phyloP scores from a whole-genome alignment of 331 rosid genomes.

The Rosa hybrid region DNA sequence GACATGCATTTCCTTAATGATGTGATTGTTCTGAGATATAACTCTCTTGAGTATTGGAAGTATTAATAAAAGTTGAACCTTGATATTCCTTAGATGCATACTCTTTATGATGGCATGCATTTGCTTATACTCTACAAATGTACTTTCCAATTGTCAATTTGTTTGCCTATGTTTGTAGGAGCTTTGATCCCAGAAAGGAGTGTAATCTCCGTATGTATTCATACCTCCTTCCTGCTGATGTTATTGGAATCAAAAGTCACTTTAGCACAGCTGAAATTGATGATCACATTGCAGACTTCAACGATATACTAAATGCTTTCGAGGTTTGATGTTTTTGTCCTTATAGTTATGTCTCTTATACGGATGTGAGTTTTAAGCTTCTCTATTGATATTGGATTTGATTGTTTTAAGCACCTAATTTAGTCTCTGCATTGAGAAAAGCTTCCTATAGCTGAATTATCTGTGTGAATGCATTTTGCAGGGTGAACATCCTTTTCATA shows the following conservation, averaged over 20 bases:
- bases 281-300: conserved; percentile 76
- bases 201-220: conserved; percentile 77
- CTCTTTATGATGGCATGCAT: not conserved
- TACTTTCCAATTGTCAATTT: not conserved
- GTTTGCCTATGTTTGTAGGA: conserved; percentile 40
- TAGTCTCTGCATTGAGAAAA: not conserved
- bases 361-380: not conserved
- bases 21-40: not conserved
- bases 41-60: not conserved
- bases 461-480: conserved; percentile 37
- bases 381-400: not conserved
- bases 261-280: conserved; percentile 52
- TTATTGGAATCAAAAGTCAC: conserved; percentile 69
- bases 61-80: not conserved
- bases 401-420: not conserved
- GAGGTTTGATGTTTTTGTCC: conserved; percentile 52
- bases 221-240: conserved; percentile 78
- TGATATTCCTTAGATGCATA: not conserved
- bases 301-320: conserved; percentile 59
- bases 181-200: conserved; percentile 89
- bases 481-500: conserved; percentile 95
- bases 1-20: not conserved
- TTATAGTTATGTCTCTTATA: conserved; percentile 4
- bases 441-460: not conserved
- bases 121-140: not conserved